Conservation (phyloP, 495 filamentous ascomycete genomes). For the Neurospora tetraspora region DNA sequence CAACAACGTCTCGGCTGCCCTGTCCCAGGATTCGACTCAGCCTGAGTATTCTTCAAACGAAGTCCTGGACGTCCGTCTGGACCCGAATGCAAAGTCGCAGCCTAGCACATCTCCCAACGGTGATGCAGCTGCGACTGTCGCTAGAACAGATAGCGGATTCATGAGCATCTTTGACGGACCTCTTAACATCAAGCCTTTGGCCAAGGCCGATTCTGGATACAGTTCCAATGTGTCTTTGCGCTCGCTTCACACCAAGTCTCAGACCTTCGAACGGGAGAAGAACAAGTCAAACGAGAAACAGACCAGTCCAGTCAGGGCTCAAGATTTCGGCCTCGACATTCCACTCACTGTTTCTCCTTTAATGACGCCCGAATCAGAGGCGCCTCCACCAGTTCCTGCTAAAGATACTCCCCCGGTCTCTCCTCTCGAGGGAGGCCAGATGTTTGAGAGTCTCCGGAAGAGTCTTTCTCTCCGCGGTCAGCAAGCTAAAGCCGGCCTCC, state of each 20-base stretch:
- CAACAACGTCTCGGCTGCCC: constrained; percentile 8
- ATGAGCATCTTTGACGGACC: constrained; percentile 26
- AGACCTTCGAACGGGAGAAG: constrained; percentile 1
- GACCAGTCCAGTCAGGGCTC: background rate
- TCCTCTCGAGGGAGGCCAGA: background rate
- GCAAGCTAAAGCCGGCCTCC: background rate
- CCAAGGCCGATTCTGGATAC: constrained; percentile 48
- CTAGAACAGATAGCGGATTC: constrained; percentile 36
- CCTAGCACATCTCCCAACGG: constrained; percentile 4
- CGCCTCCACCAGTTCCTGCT: constrained; percentile 22
- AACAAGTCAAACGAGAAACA: constrained; percentile 6
- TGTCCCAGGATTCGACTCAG: constrained; percentile 2
- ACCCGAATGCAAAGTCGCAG: constrained; percentile 29
- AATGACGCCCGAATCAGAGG: constrained; percentile 7
- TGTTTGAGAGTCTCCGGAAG: background rate
- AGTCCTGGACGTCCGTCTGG: constrained; percentile 30
- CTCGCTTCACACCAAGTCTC: constrained; percentile 27
- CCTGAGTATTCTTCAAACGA: constrained; percentile 26
- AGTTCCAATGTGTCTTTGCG: constrained; percentile 42
- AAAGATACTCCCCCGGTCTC: constrained; percentile 14
- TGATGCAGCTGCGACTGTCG: constrained; percentile 12
- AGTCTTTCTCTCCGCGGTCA: background rate
- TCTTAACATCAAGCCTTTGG: constrained; percentile 26
- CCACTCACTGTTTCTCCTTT: background rate
- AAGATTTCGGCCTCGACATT: constrained; percentile 1